Evolutionary conservation across 2,329 filamentous ascomycete species (phyloP).

Genomic region (Phaeosphaeria sp.): DNA sequence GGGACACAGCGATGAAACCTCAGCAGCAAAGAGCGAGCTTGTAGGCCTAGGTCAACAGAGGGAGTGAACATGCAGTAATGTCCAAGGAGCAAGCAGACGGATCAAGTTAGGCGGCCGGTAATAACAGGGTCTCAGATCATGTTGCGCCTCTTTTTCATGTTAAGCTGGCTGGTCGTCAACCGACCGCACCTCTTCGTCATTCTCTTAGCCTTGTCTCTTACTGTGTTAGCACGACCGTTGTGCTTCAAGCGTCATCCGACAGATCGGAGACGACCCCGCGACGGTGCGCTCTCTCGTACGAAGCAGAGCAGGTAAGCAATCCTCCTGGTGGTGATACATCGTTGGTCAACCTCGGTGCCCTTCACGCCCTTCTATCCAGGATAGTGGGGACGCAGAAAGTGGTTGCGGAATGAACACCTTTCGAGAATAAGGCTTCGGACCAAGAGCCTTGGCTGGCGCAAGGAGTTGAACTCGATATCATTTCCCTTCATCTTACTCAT

Average conservation of each 20-base stretch:
- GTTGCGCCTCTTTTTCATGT: background rate
- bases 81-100: background rate
- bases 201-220: no score
- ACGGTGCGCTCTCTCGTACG: constrained; percentile 25
- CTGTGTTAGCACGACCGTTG: background rate
- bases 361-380: background rate
- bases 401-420: background rate
- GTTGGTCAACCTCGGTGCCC: background rate
- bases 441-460: background rate
- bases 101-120: background rate
- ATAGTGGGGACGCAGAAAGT: background rate
- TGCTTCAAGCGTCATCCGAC: constrained; percentile 18
- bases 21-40: constrained; percentile 18
- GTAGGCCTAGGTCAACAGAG: constrained; percentile 19
- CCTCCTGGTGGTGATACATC: background rate
- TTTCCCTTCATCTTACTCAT: background rate
- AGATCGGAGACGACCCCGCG: constrained; percentile 34
- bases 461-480: background rate
- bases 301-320: constrained; percentile 3
- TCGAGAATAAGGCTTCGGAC: background rate
- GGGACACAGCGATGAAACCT: constrained; percentile 35
- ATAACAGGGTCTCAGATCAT: background rate
- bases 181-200: background rate
- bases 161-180: background rate
- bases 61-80: background rate